Base-by-base conservation (phyloP, 768 basidiomycete species). In the Mycena galericulata region DNA sequence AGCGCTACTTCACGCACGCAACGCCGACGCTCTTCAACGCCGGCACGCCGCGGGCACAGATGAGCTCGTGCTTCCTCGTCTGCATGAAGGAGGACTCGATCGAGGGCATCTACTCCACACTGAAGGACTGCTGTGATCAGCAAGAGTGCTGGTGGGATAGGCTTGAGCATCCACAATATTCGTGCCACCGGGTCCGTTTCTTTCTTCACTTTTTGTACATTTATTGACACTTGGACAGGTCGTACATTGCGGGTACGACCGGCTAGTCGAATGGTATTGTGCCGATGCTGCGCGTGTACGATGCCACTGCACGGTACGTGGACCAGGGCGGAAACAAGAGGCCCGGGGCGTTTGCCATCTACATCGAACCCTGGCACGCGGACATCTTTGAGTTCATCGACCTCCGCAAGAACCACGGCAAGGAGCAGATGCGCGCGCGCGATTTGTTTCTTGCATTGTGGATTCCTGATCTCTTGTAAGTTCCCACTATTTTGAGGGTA, bases 281-380 rank as follows among this genome's bases (percentile, higher is more conserved):
- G 2, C 98, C 98, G 18, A 99, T 99, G 98, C 92, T 99, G 43
- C 94, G 98, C 64, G 97, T 94, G 0, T 99, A 92, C 79, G 97
- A 99, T 75, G 95, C 97, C 29, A 99, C 98, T 9, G 98, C 98
- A 27, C 95, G 98, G 36, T 99, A 99, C 75, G 98, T 99, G 63
- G 98, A 99, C 78, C 97, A 99, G 78, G 98, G 98, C 58, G 98
- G 98, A 22, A 99, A 99, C 88, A 99, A 99, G 84, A 93, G 98
- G 30, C 98, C 98, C 1, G 98, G 98, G 68, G 98, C 98, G 1
- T 98, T 99, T 74, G 94, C 98, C 26, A 94, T 99, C 79, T 99
- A 99, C 82, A 86, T 99, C 76, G 98, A 99, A 82, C 98, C 98
- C 15, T 99, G 98, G 98, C 98, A 99, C 77, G 89, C 94, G n/a